Evolutionary conservation across 2,329 filamentous ascomycete genomes (phyloP).

Genomic region (Aspergillus tubingensis): DNA sequence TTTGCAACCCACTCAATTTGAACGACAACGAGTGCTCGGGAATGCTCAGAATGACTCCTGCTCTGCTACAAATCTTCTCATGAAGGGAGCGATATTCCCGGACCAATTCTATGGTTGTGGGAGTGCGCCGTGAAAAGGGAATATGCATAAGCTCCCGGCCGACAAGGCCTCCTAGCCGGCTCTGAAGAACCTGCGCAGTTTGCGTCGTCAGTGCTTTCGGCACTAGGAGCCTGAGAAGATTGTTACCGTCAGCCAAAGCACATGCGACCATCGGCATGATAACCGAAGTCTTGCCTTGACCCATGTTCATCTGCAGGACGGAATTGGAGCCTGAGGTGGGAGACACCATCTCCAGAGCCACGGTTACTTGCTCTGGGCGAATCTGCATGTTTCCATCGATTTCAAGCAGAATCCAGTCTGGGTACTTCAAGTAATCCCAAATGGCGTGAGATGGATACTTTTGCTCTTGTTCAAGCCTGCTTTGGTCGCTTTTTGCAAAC

Average conservation of each 20-base stretch:
- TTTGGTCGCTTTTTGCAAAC: conserved; percentile 26
- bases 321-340: conserved; percentile 58
- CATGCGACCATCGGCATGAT: conserved; percentile 67
- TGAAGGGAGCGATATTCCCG: conserved; percentile 43
- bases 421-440: conserved; percentile 53
- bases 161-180: conserved; percentile 59
- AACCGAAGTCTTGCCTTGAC: conserved; percentile 68
- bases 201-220: conserved; percentile 63
- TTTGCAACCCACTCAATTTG: conserved; percentile 62
- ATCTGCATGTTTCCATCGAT: conserved; percentile 66
- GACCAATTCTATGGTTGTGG: conserved; percentile 31
- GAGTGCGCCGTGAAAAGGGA: conserved; percentile 59
- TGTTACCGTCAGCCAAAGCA: conserved; percentile 52
- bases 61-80: conserved; percentile 41
- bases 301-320: conserved; percentile 69
- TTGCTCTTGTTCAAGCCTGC: conserved; percentile 25
- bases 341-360: conserved; percentile 61
- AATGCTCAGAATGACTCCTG: conserved; percentile 60
- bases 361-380: conserved; percentile 61
- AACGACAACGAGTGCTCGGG: conserved; percentile 69
- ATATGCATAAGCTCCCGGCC: conserved; percentile 58
- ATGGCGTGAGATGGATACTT: too few relatives aligned
- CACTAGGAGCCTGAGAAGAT: conserved; percentile 60
- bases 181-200: conserved; percentile 59
- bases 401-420: conserved; percentile 68